Conservation (phyloP, 2,329 filamentous ascomycete species). For the Trichoderma asperellum region DNA sequence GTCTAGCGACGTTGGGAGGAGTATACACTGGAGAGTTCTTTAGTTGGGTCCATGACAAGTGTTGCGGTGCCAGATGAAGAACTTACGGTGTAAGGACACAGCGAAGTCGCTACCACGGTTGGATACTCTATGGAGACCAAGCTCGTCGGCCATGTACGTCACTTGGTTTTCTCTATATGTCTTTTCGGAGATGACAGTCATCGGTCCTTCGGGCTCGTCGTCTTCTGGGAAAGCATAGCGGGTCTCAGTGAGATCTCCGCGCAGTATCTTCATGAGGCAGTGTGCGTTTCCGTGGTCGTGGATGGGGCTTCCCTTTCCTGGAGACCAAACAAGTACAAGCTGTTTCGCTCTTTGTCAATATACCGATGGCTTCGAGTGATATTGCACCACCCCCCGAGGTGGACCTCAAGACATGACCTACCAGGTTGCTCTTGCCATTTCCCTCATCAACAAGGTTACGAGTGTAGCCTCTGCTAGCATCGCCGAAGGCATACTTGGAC, state of each 20-base stretch:
- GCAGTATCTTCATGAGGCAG: conserved; percentile 89
- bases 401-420: conserved; percentile 44
- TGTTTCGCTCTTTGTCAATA: conserved; percentile 43
- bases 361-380: neutral
- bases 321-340: conserved; percentile 88
- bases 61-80: conserved; percentile 35
- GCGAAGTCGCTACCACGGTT: conserved; percentile 78
- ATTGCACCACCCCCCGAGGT: neutral
- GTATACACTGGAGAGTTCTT: conserved; percentile 65
- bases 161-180: conserved; percentile 73
- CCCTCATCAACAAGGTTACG: conserved; percentile 88
- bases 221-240: conserved; percentile 72
- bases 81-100: conserved; percentile 76
- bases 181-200: conserved; percentile 68
- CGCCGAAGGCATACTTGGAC: conserved; percentile 74
- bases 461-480: conserved; percentile 74
- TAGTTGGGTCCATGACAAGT: conserved; percentile 42
- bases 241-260: conserved; percentile 78
- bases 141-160: conserved; percentile 88
- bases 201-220: conserved; percentile 55
- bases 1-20: conserved; percentile 83
- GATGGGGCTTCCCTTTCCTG: conserved; percentile 79
- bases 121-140: conserved; percentile 81
- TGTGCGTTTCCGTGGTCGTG: conserved; percentile 90
- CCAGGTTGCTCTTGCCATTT: conserved; percentile 77